phyloP scores from a whole-genome alignment of 2,329 filamentous ascomycete genomes.

The Alternaria novae-zelandiae region DNA sequence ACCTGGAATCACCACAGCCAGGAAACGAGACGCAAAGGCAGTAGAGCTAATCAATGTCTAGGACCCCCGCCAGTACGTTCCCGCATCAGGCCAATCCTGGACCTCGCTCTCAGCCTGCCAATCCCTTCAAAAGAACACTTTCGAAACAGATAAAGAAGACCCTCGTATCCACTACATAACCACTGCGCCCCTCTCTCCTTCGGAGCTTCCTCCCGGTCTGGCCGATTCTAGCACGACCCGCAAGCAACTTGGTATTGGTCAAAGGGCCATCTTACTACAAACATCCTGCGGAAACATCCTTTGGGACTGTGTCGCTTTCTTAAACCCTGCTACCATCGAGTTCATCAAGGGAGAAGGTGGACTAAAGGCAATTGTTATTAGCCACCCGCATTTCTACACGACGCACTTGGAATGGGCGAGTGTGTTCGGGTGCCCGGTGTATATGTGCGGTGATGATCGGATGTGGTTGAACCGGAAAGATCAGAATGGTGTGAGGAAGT shows the following conservation, averaged over 20 bases:
- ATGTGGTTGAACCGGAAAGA: conserved; percentile 66
- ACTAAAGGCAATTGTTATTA: conserved; percentile 73
- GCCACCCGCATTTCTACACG: conserved; percentile 83
- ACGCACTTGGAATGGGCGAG: conserved; percentile 77
- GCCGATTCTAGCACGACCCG: conserved; percentile 46
- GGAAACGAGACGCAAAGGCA: background rate
- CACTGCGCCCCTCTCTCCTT: conserved; percentile 43
- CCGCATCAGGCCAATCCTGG: conserved; percentile 68
- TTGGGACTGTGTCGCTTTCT: conserved; percentile 77
- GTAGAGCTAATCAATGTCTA: conserved; percentile 28
- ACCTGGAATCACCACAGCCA: background rate
- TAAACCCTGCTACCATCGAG: conserved; percentile 69
- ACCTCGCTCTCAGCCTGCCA: conserved; percentile 62
- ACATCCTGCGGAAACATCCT: conserved; percentile 73
- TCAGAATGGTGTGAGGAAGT: conserved; percentile 49
- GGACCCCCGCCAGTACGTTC: conserved; percentile 72
- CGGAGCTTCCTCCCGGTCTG: conserved; percentile 29
- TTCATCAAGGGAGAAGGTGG: conserved; percentile 68
- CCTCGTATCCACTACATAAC: conserved; percentile 53
- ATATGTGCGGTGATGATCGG: conserved; percentile 55
- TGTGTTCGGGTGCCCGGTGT: conserved; percentile 73
- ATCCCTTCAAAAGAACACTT: conserved; percentile 60
- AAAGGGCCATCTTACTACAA: conserved; percentile 72
- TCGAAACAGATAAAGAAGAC: conserved; percentile 57
- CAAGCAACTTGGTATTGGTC: conserved; percentile 72